Base-by-base conservation (phyloP, 2,329 filamentous ascomycete species). In the Aspergillus amoenus region DNA sequence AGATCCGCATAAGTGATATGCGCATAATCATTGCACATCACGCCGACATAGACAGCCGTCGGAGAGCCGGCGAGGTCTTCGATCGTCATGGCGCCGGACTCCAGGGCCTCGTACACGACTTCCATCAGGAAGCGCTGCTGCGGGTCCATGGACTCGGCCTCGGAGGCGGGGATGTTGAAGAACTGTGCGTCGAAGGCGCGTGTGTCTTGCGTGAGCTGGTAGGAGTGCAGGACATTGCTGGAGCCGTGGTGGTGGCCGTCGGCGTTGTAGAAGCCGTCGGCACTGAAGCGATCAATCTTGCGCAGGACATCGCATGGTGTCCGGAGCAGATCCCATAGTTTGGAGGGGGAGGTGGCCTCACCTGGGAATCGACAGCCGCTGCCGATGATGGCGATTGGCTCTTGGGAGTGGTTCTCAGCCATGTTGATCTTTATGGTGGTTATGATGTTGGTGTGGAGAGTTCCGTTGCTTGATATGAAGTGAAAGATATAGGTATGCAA, bases 321-420 rank as follows among this genome's bases (percentile, higher is more conserved):
- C 7, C n/a, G 15, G 3, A 61, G 39, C 2, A 59, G 39, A 3
- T 55, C 22, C 59, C 59, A 59, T 2, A 61, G 52, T 4, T 32
- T 21, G 2, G 51, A 52, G 4, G 59, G 57, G 3, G n/a, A 40
- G 8, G 4, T 44, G 11, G 34, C 22, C 11, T 18, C 37, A 1
- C 57, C 59, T 2, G 59, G 59, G 18, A 59, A 53, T 5, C 59
- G 57, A 22, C 59, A 61, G 6, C 46, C 47, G n/a, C 18, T 57
- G 11, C 59, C 59, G n/a, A 61, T 41, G n/a, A 61, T 50, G n/a
- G 57, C 57, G 30, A 61, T 59, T 11, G 57, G 59, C 17, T 59
- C 59, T 43, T 27, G 24, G 12, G 32, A 2, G 32, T 6, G 2
- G 13, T 15, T 37, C 0, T 37, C 3, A 18, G 18, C 9, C 8